These are phyloP conservation scores for Paecilomyces variotii DNA, from an alignment of 2,329 filamentous ascomycete species.

Conservation along the genomic window DNA sequence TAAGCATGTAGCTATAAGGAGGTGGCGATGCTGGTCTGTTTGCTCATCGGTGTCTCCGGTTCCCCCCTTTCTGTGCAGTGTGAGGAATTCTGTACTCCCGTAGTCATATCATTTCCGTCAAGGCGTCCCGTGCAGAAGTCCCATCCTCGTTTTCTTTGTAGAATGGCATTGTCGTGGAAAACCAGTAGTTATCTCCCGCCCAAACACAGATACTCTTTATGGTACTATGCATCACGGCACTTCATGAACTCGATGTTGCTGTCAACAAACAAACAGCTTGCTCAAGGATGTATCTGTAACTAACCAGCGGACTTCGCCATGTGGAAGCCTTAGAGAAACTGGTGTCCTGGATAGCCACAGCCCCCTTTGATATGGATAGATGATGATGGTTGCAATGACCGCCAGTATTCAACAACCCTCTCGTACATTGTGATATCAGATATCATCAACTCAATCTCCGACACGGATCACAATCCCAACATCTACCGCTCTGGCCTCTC, in stretches of 20 bases:
- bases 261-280: too few species aligned
- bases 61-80: background rate
- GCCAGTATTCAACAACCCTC: background rate
- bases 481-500: slow-evolving; percentile 34
- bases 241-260: background rate
- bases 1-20: slow-evolving; percentile 4
- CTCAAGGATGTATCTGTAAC: too few species aligned
- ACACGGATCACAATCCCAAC: slow-evolving; percentile 33
- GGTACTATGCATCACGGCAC: background rate
- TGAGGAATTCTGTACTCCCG: background rate
- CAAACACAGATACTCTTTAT: too few species aligned
- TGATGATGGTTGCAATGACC: background rate
- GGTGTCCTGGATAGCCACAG: too few species aligned
- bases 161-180: background rate
- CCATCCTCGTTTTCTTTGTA: background rate
- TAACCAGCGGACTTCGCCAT: too few species aligned
- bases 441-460: slow-evolving; percentile 12
- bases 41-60: background rate
- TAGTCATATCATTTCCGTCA: background rate
- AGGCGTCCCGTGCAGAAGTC: background rate
- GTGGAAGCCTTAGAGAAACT: too few species aligned
- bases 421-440: background rate
- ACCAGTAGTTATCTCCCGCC: background rate
- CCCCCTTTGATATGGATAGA: background rate
- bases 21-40: slow-evolving; percentile 2